Base-by-base conservation (phyloP, 164 flowering plant genomes). In the Tinospora cordifolia region DNA sequence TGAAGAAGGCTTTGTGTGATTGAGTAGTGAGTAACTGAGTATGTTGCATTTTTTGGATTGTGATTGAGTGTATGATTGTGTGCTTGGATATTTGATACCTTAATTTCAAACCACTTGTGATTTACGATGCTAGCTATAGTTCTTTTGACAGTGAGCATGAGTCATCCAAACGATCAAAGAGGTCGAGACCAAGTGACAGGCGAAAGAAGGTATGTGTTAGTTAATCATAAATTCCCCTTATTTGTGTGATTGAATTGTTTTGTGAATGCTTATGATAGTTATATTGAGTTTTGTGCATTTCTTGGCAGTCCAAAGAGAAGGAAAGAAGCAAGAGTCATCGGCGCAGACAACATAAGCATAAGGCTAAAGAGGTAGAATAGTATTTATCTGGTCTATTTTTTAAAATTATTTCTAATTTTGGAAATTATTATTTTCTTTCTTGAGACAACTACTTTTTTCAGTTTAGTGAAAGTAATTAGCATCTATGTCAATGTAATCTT, bases 341-440 rank as follows among this genome's bases (percentile, higher is more conserved):
- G 67, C 93, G 79, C 71, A 88, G 83, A 78, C 88, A 78, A n/a
- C 87, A 79, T 21, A 91, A 88, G 80, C 81, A 81, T 44, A 88
- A 81, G 80, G 72, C 66, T 60, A 89, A 84, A 84, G 96, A 90
- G 98, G 98, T 94, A 88, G 78, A 80, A 70, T 75, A 77, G 75
- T 76, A 63, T 72, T 75, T 38, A 71, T 67, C 59, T 60, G 68
- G 11, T 64, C 9, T 8, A 36, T 39, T 72, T 0, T 72, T 8
- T 44, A 26, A 30, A 24, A 17, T 10, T 57, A 30, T 21, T 19
- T 47, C 13, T 60, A 17, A 4, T n/a, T 46, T 34, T 34, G 17
- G 19, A 26, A 15, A 0, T 39, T 40, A 15, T 0, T 41, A 6
- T 25, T 39, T 39, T n/a, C 5, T 40, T 24, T 54, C 60, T 24